Conservation (phyloP, 2,329 filamentous ascomycete genomes). For the Aspergillus viridinutans region DNA sequence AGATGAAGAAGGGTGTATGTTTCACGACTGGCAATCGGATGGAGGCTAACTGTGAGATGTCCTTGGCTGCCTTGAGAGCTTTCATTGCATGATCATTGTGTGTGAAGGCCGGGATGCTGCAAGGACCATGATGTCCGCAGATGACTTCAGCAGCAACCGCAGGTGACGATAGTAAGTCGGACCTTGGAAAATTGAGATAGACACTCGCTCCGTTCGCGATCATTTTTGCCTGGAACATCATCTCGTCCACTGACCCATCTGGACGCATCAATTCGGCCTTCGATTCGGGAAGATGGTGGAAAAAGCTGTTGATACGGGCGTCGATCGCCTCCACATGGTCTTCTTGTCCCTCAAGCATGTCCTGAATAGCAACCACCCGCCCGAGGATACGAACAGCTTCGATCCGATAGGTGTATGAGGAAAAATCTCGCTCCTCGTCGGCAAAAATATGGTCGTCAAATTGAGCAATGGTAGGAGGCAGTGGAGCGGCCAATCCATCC, state of each 20-base stretch:
- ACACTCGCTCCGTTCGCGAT: slow-evolving; percentile 63
- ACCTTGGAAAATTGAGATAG: slow-evolving; percentile 74
- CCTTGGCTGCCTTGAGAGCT: slow-evolving; percentile 72
- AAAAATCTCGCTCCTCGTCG: slow-evolving; percentile 64
- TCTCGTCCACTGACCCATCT: slow-evolving; percentile 73
- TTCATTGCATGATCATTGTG: slow-evolving; percentile 65
- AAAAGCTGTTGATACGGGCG: slow-evolving; percentile 65
- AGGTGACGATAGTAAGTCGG: slow-evolving; percentile 60
- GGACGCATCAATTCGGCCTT: slow-evolving; percentile 68
- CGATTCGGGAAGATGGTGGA: slow-evolving; percentile 67
- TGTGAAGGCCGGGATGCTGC: slow-evolving; percentile 37
- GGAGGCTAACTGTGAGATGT: slow-evolving; percentile 71
- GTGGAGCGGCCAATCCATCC: slow-evolving; percentile 51
- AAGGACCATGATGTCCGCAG: slow-evolving; percentile 37
- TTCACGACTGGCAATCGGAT: slow-evolving; percentile 54
- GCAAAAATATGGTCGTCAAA: slow-evolving; percentile 75
- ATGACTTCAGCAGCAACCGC: slow-evolving; percentile 47
- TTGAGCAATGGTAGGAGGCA: slow-evolving; percentile 63
- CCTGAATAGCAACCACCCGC: slow-evolving; percentile 57
- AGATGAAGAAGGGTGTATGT: slow-evolving; percentile 82
- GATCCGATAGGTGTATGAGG: slow-evolving; percentile 80
- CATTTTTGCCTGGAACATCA: slow-evolving; percentile 89
- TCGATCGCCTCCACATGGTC: slow-evolving; percentile 59
- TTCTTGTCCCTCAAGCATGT: slow-evolving; percentile 38
- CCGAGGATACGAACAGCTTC: slow-evolving; percentile 75